Evolutionary conservation across 1,284 basidiomycete species (phyloP).

Genomic region (Filobasidium uniguttulatum): DNA sequence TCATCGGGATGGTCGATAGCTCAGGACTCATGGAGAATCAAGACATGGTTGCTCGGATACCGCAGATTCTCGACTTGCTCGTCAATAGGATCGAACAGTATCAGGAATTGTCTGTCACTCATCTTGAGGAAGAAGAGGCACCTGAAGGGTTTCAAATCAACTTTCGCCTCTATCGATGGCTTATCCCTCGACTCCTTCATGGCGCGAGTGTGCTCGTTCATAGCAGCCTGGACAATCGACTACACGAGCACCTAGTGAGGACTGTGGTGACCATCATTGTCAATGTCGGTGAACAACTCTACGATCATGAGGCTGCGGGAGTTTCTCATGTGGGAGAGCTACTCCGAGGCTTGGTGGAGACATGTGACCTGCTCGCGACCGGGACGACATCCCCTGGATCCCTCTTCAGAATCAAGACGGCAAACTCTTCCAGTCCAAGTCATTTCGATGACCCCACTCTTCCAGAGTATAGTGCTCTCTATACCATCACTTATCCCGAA

Average conservation of each 20-base stretch:
- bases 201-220: conserved; percentile 19
- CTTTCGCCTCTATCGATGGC: conserved; percentile 28
- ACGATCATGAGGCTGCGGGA: conserved; percentile 3
- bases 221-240: conserved; percentile 1
- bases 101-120: conserved; percentile 1
- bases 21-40: background rate
- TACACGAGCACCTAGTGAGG: conserved; percentile 14
- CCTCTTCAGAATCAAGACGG: too few species aligned
- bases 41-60: background rate
- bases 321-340: conserved; percentile 20
- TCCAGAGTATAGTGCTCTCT: too few species aligned
- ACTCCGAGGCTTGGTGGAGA: conserved; percentile 15
- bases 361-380: background rate
- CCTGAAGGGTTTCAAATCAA: conserved; percentile 3
- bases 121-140: background rate
- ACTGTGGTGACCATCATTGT: conserved; percentile 16
- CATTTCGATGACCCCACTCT: too few species aligned
- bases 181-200: conserved; percentile 26
- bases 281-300: conserved; percentile 17
- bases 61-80: conserved; percentile 2
- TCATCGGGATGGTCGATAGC: conserved; percentile 9
- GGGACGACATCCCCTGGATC: too few species aligned
- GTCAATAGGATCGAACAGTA: conserved; percentile 4
- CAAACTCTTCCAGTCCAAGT: too few species aligned
- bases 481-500: too few species aligned